Percentiles rank a stretch among this genome's conserved stretches.
Evolutionary conservation across 2,329 filamentous ascomycete species (phyloP).

Genomic region (Cryphonectria radicalis): DNA sequence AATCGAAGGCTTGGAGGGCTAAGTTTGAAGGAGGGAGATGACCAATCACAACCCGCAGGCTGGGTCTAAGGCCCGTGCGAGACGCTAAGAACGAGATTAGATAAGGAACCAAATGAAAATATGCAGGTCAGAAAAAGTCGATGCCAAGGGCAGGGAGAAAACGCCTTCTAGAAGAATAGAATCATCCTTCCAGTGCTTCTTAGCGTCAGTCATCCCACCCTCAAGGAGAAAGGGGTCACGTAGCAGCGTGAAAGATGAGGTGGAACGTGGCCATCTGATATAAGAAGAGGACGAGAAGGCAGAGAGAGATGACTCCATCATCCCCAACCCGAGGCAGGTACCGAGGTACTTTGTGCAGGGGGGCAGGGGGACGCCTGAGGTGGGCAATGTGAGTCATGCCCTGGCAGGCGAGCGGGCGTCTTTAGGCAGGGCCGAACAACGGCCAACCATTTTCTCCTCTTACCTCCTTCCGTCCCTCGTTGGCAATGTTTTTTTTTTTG

Average conservation of each 20-base stretch:
- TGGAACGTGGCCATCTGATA: slow-evolving; percentile 12
- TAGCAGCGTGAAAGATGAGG: not conserved
- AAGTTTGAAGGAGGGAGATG: not conserved
- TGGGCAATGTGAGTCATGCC: slow-evolving; percentile 2
- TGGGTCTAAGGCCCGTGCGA: not conserved
- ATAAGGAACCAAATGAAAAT: not conserved
- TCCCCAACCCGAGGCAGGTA: not conserved
- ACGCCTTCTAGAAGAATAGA: slow-evolving; percentile 7
- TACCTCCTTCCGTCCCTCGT: not conserved
- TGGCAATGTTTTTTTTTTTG: not conserved
- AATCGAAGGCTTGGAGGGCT: not conserved
- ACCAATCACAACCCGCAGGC: not conserved
- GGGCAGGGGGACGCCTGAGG: not conserved
- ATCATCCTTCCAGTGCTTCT: slow-evolving; percentile 1
- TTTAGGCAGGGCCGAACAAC: not conserved
- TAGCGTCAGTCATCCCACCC: not conserved
- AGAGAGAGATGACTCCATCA: slow-evolving; percentile 6
- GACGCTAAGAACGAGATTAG: not conserved
- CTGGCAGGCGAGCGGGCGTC: not conserved
- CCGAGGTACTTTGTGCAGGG: not conserved
- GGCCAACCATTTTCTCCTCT: not conserved
- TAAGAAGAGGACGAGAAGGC: slow-evolving; percentile 7
- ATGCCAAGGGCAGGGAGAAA: not conserved
- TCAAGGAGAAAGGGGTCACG: not conserved
- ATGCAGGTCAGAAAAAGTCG: not conserved